phyloP scores from a whole-genome alignment of 768 basidiomycete genomes.

The Suillus discolor region DNA sequence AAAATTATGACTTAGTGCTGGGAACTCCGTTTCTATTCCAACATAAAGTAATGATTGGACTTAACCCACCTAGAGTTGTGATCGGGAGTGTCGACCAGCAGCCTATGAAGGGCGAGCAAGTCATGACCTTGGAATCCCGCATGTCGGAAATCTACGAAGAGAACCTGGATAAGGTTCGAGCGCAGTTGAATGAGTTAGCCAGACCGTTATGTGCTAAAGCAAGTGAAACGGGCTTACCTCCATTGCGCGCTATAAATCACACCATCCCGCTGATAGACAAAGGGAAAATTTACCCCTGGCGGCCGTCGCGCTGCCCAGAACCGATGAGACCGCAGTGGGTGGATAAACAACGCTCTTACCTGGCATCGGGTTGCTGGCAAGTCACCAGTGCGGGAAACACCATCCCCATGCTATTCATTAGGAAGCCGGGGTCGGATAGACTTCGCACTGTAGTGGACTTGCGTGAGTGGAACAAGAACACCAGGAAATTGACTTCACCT shows the following conservation, averaged over 20 bases:
- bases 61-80: neutral
- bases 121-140: accelerated
- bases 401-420: no score
- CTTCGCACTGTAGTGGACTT: no score
- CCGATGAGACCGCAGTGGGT: no score
- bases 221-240: neutral
- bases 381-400: no score
- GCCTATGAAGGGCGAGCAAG: neutral
- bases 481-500: no score
- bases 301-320: no score
- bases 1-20: neutral
- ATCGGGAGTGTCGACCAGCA: accelerated
- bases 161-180: accelerated
- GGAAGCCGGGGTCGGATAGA: no score
- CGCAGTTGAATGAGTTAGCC: neutral
- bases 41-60: accelerated
- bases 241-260: accelerated
- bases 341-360: no score
- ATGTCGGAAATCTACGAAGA: neutral
- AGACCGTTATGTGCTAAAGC: accelerated
- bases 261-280: no score
- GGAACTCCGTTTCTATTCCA: neutral
- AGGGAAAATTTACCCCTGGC: no score
- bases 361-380: no score
- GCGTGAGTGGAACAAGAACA: no score